Base-by-base conservation (phyloP, 768 basidiomycete species). In the Xerocomus brunneocitrinus region DNA sequence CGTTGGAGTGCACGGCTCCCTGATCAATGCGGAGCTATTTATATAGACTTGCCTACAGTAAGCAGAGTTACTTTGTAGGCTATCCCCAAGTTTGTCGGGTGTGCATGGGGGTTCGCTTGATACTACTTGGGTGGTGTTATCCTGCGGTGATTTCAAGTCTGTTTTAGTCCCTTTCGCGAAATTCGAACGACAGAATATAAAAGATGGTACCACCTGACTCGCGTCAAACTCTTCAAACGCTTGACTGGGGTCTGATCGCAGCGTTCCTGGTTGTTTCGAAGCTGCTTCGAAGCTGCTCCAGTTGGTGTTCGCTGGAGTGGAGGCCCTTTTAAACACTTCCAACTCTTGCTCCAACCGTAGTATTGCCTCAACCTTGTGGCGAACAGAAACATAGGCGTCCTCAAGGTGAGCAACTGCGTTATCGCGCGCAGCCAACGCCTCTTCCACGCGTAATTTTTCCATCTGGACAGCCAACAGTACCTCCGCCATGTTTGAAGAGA, bases 401-500 rank as follows among this genome's bases (percentile, higher is more conserved):
- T 78, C 73, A 12, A 89, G 76, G 30, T 79, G 79, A 39, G 77
- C 68, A 2, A 85, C 78, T 14, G 77, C 79, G 30, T 75, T 77
- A 61, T 89, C 87, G 38, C 87, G 80, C 30, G 86, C 87, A 27
- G 69, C 71, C 49, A 84, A 65, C 2, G 82, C 84, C 60, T 88
- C 85, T 22, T 65, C 67, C 1, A 82, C 77, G 45, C 77, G 76
- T 46, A 77, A 52, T 38, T 73, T 74, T 57, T 85, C 82, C 32
- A 77, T 67, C 55, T 82, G 76, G 19, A 83, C 69, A 53, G 81
- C 79, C 27, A 85, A 67, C 10, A 81, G 76, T 63, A 81, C 73
- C 56, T 83, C 81, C 3, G 75, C 78, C 32, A 55, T 34, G 8
- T 55, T 47, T 6, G 50, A 13, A 10, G 45, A 25, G 14, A 47